Conservation (phyloP, 2,329 filamentous ascomycete genomes). For the Colletotrichum sp. region DNA sequence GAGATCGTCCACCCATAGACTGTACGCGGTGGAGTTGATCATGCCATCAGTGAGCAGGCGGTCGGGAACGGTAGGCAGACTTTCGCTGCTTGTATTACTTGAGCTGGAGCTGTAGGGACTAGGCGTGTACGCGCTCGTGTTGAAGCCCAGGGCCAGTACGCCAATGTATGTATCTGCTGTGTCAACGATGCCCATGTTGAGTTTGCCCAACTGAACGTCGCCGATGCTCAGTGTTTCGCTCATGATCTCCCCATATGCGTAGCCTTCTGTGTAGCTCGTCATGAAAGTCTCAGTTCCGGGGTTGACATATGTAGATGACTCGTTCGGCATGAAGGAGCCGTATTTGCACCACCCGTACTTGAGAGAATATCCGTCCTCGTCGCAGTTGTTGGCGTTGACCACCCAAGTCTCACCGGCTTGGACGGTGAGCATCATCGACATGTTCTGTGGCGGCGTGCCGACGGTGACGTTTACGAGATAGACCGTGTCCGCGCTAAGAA, state of each 20-base stretch:
- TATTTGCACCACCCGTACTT: neutral
- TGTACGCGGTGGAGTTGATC: conserved; percentile 70
- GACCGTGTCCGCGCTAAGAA: neutral
- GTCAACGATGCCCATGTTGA: conserved; percentile 61
- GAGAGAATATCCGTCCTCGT: neutral
- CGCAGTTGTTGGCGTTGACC: neutral
- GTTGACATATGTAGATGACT: conserved; percentile 53
- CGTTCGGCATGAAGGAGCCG: conserved; percentile 35
- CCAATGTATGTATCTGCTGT: conserved; percentile 55
- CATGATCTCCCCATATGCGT: conserved; percentile 22
- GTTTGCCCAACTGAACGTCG: conserved; percentile 45
- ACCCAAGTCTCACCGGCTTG: neutral
- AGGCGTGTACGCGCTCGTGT: conserved; percentile 47
- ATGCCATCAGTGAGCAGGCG: conserved; percentile 64
- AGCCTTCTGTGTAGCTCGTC: conserved; percentile 65
- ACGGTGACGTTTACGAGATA: conserved; percentile 14
- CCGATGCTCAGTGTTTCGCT: conserved; percentile 60
- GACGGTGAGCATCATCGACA: neutral
- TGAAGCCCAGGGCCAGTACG: conserved; percentile 66
- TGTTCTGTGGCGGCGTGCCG: conserved; percentile 11
- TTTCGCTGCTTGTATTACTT: neutral
- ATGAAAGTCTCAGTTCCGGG: conserved; percentile 50
- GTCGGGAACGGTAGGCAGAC: conserved; percentile 65
- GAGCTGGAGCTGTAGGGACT: conserved; percentile 24
- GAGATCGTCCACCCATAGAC: conserved; percentile 60